Base-by-base conservation (phyloP, 768 basidiomycete genomes). In the Boletus subcaerulescens region DNA sequence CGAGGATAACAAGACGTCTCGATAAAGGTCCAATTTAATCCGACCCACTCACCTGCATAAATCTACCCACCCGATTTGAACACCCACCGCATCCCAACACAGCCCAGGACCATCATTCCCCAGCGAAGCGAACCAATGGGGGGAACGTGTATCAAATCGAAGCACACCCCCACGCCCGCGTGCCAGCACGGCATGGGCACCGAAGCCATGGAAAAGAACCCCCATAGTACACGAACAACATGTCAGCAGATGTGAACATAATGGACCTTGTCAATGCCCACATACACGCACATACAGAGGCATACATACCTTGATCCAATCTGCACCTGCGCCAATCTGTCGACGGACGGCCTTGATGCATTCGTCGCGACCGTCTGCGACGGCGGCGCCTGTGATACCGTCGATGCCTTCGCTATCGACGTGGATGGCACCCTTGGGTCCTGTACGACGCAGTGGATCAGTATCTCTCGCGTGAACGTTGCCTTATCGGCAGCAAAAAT, bases 321-420 rank as follows among this genome's bases (percentile, higher is more conserved):
- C 86, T 5, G 85, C 80, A 8, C 84, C 84, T 13, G 81, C 79
- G 31, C 84, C 84, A 51, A 87, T 76, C 58, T 86, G 86, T 54
- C 74, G 76, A 26, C 84, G 73, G 6, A 85, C 81, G 13, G 78
- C 83, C 55, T 74, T 76, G 39, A 79, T 64, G 60, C 85, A 83
- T 33, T 74, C 81, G 32, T 77, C 79, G 22, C 76, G 68, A 1
- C 85, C 86, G 57, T 87, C 84, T 1, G 77, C 84, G 4, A 76
- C 75, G 53, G 84, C 80, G 10, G 83, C 82, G 7, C 85, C 82
- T 5, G 73, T 78, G 38, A 82, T 71, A 2, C 81, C 79, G 57
- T 87, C 81, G 9, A 84, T 8, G 29, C 29, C 83, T 54, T 83
- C 79, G 43, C 65, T 64, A 48, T 77, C 74, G 2, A 76, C 65